Evolutionary conservation across 768 basidiomycete genomes (phyloP).

Genomic region (Lactarius quietus): DNA sequence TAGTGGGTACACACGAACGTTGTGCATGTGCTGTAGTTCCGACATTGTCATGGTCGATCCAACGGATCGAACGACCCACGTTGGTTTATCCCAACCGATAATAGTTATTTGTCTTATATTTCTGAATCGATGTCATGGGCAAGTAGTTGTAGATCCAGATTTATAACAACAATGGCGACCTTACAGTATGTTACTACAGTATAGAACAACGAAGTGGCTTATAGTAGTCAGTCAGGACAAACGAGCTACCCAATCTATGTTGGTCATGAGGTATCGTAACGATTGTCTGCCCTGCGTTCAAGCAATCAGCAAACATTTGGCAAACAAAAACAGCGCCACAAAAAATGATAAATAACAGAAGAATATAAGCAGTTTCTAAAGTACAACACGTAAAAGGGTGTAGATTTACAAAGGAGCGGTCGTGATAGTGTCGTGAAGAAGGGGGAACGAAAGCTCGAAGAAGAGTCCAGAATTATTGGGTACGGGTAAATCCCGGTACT

Average conservation of each 20-base stretch:
- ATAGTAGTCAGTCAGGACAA: not conserved
- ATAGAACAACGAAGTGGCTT: not conserved
- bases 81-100: not conserved
- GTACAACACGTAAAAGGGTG: slow-evolving; percentile 14
- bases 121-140: not conserved
- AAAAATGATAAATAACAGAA: not conserved
- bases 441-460: not conserved
- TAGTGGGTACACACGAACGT: not conserved
- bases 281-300: not conserved
- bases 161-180: not conserved
- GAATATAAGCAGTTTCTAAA: slow-evolving; percentile 14
- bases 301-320: not conserved
- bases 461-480: not conserved
- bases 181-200: not conserved
- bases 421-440: not conserved
- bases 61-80: not conserved
- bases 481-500: not conserved
- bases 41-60: not conserved
- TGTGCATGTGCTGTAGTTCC: not conserved
- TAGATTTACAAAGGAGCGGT: slow-evolving; percentile 4
- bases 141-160: not conserved
- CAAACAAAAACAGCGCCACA: not conserved
- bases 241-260: not conserved
- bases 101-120: not conserved
- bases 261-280: not conserved